A percentile compares a stretch with the other conserved stretches of the same genome.
These are phyloP conservation scores for Wickerhamomyces hampshirensis DNA, from an alignment of 805 yeast species.

Conservation along the genomic window DNA sequence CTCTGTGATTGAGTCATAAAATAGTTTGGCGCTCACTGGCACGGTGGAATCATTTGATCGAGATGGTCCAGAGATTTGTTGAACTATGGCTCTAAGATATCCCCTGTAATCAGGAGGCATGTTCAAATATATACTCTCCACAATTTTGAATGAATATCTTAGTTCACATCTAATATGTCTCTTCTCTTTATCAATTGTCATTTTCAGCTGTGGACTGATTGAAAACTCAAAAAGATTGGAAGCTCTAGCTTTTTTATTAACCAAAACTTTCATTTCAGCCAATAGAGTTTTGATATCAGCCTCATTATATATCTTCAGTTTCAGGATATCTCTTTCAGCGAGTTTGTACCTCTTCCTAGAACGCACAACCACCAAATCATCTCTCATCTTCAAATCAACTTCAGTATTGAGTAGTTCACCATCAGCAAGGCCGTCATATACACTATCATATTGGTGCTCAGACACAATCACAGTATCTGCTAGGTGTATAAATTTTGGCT, in stretches of 20 bases:
- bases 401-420: constrained; percentile 2
- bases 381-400: constrained; percentile 2
- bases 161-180: constrained; percentile 1
- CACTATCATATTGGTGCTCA: constrained; percentile 1
- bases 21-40: constrained; percentile 30
- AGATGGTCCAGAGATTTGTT: not conserved
- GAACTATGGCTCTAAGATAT: constrained; percentile 4
- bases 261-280: constrained; percentile 1
- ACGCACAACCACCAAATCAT: constrained; percentile 1
- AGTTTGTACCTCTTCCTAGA: constrained; percentile 12
- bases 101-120: constrained; percentile 2
- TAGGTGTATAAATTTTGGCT: constrained; percentile 4
- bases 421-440: not conserved
- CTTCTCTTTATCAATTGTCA: not conserved
- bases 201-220: constrained; percentile 4
- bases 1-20: constrained; percentile 47
- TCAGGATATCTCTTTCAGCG: constrained; percentile 5
- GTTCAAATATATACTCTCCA: constrained; percentile 10
- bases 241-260: not conserved
- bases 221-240: not conserved
- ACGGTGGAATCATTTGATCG: constrained; percentile 3
- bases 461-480: constrained; percentile 3
- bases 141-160: constrained; percentile 5
- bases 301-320: constrained; percentile 1
- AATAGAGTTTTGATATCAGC: not conserved